Percentiles rank a stretch among this genome's conserved stretches.
These are phyloP conservation scores for Decorospora gaudefroyi DNA, from an alignment of 2,329 filamentous ascomycete genomes.

Conservation along the genomic window DNA sequence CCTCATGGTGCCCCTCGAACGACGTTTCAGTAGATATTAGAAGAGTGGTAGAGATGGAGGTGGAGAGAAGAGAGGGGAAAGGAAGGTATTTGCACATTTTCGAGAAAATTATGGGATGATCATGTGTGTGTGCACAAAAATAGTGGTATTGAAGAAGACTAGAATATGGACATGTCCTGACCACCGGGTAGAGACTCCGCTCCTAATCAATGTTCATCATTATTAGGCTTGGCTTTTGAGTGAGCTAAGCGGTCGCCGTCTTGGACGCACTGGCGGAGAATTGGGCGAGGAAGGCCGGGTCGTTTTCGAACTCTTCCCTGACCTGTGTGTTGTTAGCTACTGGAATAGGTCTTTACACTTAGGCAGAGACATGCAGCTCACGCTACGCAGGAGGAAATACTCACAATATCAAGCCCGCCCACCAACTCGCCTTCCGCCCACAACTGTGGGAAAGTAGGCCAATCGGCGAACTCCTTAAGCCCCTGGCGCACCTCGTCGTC, in stretches of 20 bases:
- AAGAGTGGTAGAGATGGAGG: too few relatives aligned
- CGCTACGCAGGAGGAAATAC: conserved; percentile 45
- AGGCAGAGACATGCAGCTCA: neutral
- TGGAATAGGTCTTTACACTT: neutral
- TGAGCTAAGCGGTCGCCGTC: conserved; percentile 5
- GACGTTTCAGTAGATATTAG: too few relatives aligned
- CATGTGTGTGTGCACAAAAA: too few relatives aligned
- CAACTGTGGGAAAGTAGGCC: conserved; percentile 96
- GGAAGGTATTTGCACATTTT: too few relatives aligned
- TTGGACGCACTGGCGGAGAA: conserved; percentile 58
- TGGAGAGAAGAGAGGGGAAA: too few relatives aligned
- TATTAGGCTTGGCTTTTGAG: too few relatives aligned
- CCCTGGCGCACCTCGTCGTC: conserved; percentile 97
- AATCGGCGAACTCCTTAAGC: conserved; percentile 95
- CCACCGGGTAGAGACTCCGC: too few relatives aligned
- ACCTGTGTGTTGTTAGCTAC: conserved; percentile 61
- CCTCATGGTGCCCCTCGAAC: too few relatives aligned
- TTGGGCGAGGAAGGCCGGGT: conserved; percentile 79
- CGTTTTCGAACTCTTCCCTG: conserved; percentile 86
- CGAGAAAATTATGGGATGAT: too few relatives aligned
- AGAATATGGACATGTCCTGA: too few relatives aligned
- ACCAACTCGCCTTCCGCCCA: conserved; percentile 91
- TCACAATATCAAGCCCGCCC: conserved; percentile 92
- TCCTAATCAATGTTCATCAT: too few relatives aligned
- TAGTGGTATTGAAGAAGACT: too few relatives aligned